These are phyloP conservation scores for Pseudevernia furfuracea DNA, from an alignment of 495 filamentous ascomycete species.

Conservation along the genomic window DNA sequence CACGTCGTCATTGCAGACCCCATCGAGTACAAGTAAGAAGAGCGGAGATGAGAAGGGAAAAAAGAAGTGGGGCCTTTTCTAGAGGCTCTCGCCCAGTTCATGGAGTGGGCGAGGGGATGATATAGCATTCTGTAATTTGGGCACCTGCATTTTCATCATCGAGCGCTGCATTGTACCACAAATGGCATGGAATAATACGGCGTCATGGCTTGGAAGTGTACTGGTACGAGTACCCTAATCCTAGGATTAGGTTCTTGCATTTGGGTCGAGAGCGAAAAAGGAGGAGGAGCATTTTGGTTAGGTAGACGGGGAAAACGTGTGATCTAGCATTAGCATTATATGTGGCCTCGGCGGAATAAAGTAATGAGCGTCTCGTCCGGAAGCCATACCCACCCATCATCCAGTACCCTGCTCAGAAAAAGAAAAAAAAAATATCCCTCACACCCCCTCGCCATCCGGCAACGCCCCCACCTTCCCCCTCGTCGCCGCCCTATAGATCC, in stretches of 20 bases:
- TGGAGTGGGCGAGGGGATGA: not conserved
- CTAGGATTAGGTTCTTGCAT: not conserved
- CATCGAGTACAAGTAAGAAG: slow-evolving; percentile 16
- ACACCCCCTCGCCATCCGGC: slow-evolving; percentile 28
- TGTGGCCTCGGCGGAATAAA: not conserved
- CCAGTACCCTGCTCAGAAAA: slow-evolving; percentile 18
- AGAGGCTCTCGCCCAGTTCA: not conserved
- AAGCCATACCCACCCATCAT: not conserved
- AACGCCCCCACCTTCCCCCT: slow-evolving; percentile 31
- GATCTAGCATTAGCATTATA: not conserved
- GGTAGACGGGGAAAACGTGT: too few relatives aligned
- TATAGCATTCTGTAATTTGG: not conserved
- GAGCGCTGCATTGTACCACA: not conserved
- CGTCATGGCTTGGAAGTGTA: not conserved
- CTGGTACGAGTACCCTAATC: not conserved
- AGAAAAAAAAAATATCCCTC: not conserved
- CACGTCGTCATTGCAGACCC: slow-evolving; percentile 31
- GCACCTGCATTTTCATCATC: slow-evolving; percentile 8
- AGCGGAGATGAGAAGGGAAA: slow-evolving; percentile 18
- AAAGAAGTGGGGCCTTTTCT: slow-evolving; percentile 24
- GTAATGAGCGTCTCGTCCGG: not conserved
- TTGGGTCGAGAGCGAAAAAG: not conserved
- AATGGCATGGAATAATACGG: not conserved
- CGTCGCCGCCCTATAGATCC: slow-evolving; percentile 20
- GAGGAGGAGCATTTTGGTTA: not conserved